Evolutionary conservation across 345 rosid species (phyloP).

Genomic region (Lepidium africanum): DNA sequence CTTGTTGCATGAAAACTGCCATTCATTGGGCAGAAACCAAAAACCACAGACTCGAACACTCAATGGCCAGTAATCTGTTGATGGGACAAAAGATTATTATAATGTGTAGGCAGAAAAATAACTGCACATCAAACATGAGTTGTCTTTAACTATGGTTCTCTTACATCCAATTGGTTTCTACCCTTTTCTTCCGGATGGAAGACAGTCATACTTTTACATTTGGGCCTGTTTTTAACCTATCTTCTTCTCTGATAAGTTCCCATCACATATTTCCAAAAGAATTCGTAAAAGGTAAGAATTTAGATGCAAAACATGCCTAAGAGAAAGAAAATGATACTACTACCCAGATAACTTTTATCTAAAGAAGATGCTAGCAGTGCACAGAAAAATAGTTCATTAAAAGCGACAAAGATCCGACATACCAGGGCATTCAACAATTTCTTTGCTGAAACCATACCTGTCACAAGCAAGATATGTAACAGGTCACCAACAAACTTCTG

Average conservation of each 20-base stretch:
- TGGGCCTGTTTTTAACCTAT: not conserved
- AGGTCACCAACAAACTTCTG: not conserved
- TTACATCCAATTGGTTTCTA: not conserved
- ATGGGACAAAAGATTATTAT: not conserved
- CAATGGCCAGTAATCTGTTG: slow-evolving; percentile 82
- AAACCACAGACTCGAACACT: slow-evolving; percentile 68
- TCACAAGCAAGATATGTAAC: slow-evolving; percentile 15
- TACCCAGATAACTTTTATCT: not conserved
- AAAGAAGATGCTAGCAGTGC: not conserved
- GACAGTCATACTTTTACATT: not conserved
- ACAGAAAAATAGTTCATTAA: not conserved
- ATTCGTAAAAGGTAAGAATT: not conserved
- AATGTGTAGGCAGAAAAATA: not conserved
- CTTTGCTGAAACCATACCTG: slow-evolving; percentile 95
- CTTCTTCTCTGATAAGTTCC: not conserved
- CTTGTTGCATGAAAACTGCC: slow-evolving; percentile 79
- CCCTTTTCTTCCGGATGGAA: not conserved
- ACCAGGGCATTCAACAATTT: slow-evolving; percentile 90
- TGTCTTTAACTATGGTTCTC: not conserved
- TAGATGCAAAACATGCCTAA: not conserved
- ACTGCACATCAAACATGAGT: not conserved
- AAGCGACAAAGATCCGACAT: slow-evolving; percentile 8
- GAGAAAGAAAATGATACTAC: not conserved
- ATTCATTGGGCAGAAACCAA: slow-evolving; percentile 75
- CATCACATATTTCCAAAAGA: not conserved